Evolutionary conservation across 768 basidiomycete genomes (phyloP).

Genomic region (Xerocomellus chrysenteron): DNA sequence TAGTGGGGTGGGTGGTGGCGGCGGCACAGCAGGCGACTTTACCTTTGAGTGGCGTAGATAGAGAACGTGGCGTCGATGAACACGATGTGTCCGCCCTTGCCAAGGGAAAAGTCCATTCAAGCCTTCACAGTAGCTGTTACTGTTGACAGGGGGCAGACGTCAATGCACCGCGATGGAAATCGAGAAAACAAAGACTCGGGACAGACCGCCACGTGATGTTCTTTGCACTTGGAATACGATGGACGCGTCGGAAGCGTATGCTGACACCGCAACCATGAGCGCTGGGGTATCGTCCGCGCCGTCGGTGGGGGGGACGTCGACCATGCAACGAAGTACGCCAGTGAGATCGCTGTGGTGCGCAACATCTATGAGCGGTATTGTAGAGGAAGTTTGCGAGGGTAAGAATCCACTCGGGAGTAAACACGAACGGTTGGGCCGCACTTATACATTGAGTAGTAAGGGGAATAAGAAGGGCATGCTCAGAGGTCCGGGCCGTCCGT

Average conservation of each 20-base stretch:
- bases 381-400: background rate
- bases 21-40: slow-evolving; percentile 10
- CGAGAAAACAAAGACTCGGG: background rate
- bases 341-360: background rate
- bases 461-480: too few species aligned
- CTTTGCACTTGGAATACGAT: slow-evolving; percentile 55
- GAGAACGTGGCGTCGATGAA: slow-evolving; percentile 46
- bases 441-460: background rate
- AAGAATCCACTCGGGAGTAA: background rate
- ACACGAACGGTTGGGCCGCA: background rate
- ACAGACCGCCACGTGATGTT: slow-evolving; percentile 50
- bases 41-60: slow-evolving; percentile 60
- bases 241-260: slow-evolving; percentile 43
- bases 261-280: slow-evolving; percentile 42
- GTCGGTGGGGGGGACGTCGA: slow-evolving; percentile 48
- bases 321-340: slow-evolving; percentile 35
- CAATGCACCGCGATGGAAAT: background rate
- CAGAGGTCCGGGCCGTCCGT: too few species aligned
- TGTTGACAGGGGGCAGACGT: too few species aligned
- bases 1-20: background rate
- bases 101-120: too few species aligned
- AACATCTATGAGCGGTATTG: background rate
- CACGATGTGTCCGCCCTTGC: slow-evolving; percentile 29
- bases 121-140: too few species aligned
- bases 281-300: slow-evolving; percentile 54